Evolutionary conservation across 495 filamentous ascomycete species (phyloP).

Genomic region (Tirmania nivea): DNA sequence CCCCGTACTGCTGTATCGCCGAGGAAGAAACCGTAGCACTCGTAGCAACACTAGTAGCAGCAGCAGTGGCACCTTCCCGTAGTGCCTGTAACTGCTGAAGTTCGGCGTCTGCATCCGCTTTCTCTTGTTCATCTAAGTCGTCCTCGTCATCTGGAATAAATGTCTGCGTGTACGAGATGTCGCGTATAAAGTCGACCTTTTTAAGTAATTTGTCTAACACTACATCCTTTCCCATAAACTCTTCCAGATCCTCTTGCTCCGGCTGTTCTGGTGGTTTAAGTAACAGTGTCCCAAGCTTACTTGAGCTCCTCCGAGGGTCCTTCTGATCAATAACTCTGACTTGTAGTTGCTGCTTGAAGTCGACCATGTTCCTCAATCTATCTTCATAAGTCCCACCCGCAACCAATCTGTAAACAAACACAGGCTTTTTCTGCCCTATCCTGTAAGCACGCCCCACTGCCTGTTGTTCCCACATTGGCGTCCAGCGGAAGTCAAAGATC

Average conservation of each 20-base stretch:
- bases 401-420: conserved; percentile 74
- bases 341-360: conserved; percentile 66
- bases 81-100: too few relatives aligned
- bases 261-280: conserved; percentile 35
- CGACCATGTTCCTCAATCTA: conserved; percentile 40
- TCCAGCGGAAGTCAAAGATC: conserved; percentile 67
- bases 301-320: conserved; percentile 38
- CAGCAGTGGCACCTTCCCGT: too few relatives aligned
- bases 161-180: conserved; percentile 35
- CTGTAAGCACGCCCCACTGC: conserved; percentile 76
- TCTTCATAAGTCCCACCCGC: conserved; percentile 63
- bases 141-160: conserved; percentile 33
- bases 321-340: conserved; percentile 66
- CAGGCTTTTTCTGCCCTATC: conserved; percentile 60
- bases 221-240: conserved; percentile 38
- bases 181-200: conserved; percentile 25
- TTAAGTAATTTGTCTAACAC: conserved; percentile 50
- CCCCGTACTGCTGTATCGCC: too few relatives aligned
- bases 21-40: too few relatives aligned
- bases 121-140: conserved; percentile 13
- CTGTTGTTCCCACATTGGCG: conserved; percentile 65
- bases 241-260: conserved; percentile 28
- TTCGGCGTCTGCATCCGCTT: background rate
- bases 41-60: too few relatives aligned
- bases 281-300: conserved; percentile 29